Evolutionary conservation across 495 filamentous ascomycete species (phyloP), one percentile per base, ranked within the genome.

Genomic region (Aspergillus leporis): DNA sequence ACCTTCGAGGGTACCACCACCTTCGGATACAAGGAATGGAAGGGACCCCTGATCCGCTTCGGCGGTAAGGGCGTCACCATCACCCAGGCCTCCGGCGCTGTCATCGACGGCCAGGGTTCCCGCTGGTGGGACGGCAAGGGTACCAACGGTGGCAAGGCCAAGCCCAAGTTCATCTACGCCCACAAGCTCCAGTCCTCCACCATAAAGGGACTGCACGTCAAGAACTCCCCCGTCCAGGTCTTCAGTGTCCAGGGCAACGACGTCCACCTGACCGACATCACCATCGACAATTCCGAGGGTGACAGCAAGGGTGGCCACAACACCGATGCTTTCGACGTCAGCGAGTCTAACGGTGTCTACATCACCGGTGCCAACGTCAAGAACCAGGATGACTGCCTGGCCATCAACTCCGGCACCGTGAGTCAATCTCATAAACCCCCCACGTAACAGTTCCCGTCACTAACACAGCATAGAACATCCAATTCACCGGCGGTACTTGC

Each of bases 271-370:
- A 66, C 67, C 43, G 61, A 69, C 25, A 76, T 88, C 60, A 85
- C 79, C 32, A 80, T 89, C 60, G 82, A 88, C 55, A 85, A 88
- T 74, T 76, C 76, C 2, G 85, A 74, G 16, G 86, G 84, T 25
- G 79, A 85, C 51, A 59, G 54, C 13, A 63, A 66, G 28, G 70
- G 73, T 12, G 85, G 80, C 31, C 82, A 86, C 61, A 90, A 89
- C 73, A 88, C 87, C 9, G 86, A 89, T 65, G 86, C 75, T 13
- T 89, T 88, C 65, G 86, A 88, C 59, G 72, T 89, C 59, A 78
- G 83, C 49, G 69, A 69, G 13, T 75, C 68, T 7, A 77, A 70
- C 38, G 72, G 75, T 16, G 72, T 87, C 18, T 81, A 75, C 38
- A 86, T 88, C 63, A 70, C 68, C 21, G 75, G 77, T n/a, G 81